A percentile compares a stretch with the other conserved stretches of the same genome.
phyloP scores from a whole-genome alignment of 768 basidiomycete genomes.

The Clitopilus hobsonii region DNA sequence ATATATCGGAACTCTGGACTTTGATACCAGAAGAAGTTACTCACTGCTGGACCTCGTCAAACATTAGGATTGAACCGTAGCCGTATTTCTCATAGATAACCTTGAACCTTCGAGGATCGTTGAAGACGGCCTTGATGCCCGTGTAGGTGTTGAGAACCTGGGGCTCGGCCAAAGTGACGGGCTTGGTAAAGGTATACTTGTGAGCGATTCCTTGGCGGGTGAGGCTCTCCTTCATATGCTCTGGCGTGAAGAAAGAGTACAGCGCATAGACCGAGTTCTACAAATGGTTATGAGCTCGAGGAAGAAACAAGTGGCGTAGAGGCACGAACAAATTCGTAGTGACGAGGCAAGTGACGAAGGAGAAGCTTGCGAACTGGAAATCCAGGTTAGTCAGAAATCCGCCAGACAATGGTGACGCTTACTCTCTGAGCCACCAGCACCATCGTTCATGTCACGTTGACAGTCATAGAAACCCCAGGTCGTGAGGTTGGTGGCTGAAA shows the following conservation, averaged over 20 bases:
- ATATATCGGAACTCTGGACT: not conserved
- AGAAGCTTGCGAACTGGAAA: constrained; percentile 14
- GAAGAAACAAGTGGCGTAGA: not conserved
- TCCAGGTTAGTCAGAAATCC: not conserved
- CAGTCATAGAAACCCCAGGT: constrained; percentile 51
- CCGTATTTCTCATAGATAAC: constrained; percentile 31
- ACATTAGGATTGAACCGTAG: constrained; percentile 35
- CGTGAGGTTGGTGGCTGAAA: constrained; percentile 36
- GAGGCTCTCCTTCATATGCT: constrained; percentile 27
- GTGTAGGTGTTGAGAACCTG: constrained; percentile 27
- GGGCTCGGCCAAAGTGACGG: constrained; percentile 20
- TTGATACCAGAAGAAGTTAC: constrained; percentile 2
- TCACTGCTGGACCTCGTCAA: constrained; percentile 29
- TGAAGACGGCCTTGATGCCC: constrained; percentile 28
- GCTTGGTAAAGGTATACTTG: constrained; percentile 39
- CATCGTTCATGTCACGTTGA: constrained; percentile 28
- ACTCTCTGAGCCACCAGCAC: constrained; percentile 21
- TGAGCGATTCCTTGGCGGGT: constrained; percentile 30
- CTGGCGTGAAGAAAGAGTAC: constrained; percentile 41
- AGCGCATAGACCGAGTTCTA: constrained; percentile 14
- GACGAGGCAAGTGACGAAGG: constrained; percentile 15
- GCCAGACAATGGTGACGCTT: not conserved
- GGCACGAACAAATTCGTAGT: constrained; percentile 12
- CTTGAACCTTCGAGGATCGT: constrained; percentile 30
- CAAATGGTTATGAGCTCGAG: not conserved